phyloP scores from a whole-genome alignment of 371 early-diverging fungal species.

The Dinochytrium kinnereticum region DNA sequence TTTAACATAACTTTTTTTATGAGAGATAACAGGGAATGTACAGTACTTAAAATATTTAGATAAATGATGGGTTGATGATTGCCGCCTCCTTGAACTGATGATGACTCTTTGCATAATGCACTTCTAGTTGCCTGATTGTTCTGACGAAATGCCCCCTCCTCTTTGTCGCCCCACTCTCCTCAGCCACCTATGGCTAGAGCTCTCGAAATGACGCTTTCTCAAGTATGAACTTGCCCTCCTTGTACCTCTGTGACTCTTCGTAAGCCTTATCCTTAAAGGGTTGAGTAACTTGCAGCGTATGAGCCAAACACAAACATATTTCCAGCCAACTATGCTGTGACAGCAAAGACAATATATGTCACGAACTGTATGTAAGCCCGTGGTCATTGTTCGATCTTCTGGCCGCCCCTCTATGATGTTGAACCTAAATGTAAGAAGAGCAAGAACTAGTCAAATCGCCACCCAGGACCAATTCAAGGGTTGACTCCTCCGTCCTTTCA shows the following conservation, averaged over 20 bases:
- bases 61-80: too few species aligned
- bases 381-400: conserved; percentile 74
- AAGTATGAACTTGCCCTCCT: conserved; percentile 79
- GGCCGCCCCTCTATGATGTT: conserved; percentile 66
- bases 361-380: conserved; percentile 79
- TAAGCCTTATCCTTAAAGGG: conserved; percentile 65
- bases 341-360: conserved; percentile 75
- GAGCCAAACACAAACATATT: conserved; percentile 59
- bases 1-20: too few species aligned
- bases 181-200: neutral
- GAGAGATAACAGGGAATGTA: too few species aligned
- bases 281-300: neutral
- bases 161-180: too few species aligned
- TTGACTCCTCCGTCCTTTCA: too few species aligned
- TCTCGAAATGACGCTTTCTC: conserved; percentile 25
- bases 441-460: neutral
- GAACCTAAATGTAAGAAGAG: conserved; percentile 43
- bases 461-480: neutral
- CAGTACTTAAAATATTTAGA: too few species aligned
- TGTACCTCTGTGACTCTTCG: conserved; percentile 78
- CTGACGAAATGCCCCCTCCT: too few species aligned
- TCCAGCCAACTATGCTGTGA: conserved; percentile 77
- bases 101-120: neutral
- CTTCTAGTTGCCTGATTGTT: too few species aligned
- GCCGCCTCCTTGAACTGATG: too few species aligned